These are phyloP conservation scores for Lyophyllum semitale DNA, from an alignment of 768 basidiomycete genomes.

Conservation along the genomic window DNA sequence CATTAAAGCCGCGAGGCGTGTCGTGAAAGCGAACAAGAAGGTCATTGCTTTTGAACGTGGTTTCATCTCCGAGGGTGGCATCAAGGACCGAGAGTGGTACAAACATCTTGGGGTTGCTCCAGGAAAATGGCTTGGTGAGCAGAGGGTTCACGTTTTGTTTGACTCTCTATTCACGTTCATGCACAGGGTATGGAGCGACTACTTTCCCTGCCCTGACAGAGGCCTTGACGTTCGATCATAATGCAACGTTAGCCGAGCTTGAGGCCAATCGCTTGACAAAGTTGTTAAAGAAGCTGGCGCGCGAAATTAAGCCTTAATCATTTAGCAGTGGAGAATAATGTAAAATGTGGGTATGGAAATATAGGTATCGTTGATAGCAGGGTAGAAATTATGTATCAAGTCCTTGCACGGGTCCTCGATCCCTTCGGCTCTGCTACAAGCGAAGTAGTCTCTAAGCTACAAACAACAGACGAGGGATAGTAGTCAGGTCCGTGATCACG, in stretches of 20 bases:
- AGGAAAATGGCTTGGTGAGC: slow-evolving; percentile 78
- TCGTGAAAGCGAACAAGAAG: slow-evolving; percentile 63
- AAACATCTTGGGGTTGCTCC: slow-evolving; percentile 84
- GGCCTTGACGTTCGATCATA: slow-evolving; percentile 69
- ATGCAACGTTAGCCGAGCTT: slow-evolving; percentile 56
- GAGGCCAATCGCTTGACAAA: slow-evolving; percentile 59
- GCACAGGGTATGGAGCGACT: slow-evolving; percentile 80
- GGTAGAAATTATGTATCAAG: not conserved
- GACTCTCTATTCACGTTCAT: not conserved
- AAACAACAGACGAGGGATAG: not conserved
- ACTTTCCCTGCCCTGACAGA: slow-evolving; percentile 83
- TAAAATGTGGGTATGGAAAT: not conserved
- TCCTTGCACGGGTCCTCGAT: not conserved
- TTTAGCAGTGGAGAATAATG: not conserved
- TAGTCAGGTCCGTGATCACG: not conserved
- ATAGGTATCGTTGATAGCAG: not conserved
- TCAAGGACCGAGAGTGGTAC: slow-evolving; percentile 85
- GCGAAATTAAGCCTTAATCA: slow-evolving; percentile 33
- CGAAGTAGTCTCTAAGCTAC: not conserved
- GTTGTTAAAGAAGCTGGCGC: slow-evolving; percentile 56
- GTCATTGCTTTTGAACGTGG: slow-evolving; percentile 75
- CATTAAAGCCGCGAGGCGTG: slow-evolving; percentile 58
- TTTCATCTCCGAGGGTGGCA: slow-evolving; percentile 76
- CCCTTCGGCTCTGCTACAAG: not conserved
- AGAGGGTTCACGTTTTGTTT: not conserved